A percentile compares a stretch with the other conserved stretches of the same genome.
phyloP scores from a whole-genome alignment of 331 rosid species.

The Phaseolus coccineus region DNA sequence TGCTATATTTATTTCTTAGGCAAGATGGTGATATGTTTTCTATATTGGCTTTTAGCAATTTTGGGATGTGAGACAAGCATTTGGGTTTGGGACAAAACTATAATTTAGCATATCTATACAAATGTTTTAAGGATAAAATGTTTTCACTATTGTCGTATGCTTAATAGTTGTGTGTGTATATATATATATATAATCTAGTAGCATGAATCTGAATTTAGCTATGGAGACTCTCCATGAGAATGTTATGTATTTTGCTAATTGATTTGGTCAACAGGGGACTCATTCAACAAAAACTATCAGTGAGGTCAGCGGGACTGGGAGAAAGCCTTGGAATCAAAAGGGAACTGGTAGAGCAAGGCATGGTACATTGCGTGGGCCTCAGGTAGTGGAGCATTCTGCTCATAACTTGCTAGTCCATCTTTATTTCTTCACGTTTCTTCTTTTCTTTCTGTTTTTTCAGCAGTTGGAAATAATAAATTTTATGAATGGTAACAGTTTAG shows the following conservation, averaged over 20 bases:
- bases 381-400: conserved; percentile 60
- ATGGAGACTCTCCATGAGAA: conserved; percentile 18
- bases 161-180: too few species aligned
- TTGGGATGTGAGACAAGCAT: conserved; percentile 5
- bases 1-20: conserved; percentile 17
- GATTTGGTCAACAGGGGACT: conserved; percentile 76
- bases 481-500: conserved; percentile 67
- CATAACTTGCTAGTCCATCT: conserved; percentile 23
- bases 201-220: conserved; percentile 32
- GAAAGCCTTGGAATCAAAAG: conserved; percentile 85
- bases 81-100: conserved; percentile 30
- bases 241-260: conserved; percentile 39
- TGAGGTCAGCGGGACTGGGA: conserved; percentile 96
- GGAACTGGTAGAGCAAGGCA: conserved; percentile 89
- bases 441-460: not conserved
- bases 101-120: not conserved
- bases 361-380: conserved; percentile 84
- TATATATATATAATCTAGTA: not conserved
- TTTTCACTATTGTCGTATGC: not conserved
- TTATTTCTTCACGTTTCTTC: not conserved
- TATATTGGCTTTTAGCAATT: not conserved
- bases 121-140: conserved; percentile 5
- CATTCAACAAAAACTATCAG: conserved; percentile 96
- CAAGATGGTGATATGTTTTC: conserved; percentile 13
- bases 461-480: conserved; percentile 37